These are phyloP conservation scores for Pseudofabraea citricarpa DNA, from an alignment of 2,329 filamentous ascomycete genomes.

Conservation along the genomic window DNA sequence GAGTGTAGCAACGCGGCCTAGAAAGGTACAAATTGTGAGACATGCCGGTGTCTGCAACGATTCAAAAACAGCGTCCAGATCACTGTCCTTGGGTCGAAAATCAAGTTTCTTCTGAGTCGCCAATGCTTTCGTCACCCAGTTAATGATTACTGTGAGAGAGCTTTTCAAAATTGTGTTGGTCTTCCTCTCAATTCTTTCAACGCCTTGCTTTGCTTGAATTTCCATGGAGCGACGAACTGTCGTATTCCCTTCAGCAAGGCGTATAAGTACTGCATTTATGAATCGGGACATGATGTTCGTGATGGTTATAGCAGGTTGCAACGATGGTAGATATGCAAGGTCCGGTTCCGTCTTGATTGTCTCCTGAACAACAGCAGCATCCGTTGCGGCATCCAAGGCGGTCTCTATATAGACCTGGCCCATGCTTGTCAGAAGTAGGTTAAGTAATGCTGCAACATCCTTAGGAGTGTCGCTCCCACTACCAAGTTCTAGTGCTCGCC, in stretches of 20 bases:
- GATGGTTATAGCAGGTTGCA: conserved; percentile 80
- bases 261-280: conserved; percentile 83
- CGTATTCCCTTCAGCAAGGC: conserved; percentile 82
- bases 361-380: conserved; percentile 73
- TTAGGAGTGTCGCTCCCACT: conserved; percentile 86
- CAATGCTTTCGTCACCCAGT: conserved; percentile 59
- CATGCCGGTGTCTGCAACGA: conserved; percentile 84
- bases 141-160: conserved; percentile 59
- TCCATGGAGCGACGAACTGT: conserved; percentile 75
- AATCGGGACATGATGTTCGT: conserved; percentile 92
- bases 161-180: conserved; percentile 65
- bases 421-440: conserved; percentile 80
- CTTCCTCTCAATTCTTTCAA: conserved; percentile 62
- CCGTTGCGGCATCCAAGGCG: conserved; percentile 63
- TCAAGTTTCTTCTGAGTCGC: conserved; percentile 65
- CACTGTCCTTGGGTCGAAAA: conserved; percentile 64
- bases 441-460: conserved; percentile 81
- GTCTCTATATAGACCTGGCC: conserved; percentile 75
- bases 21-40: conserved; percentile 73
- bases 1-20: conserved; percentile 60
- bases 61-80: conserved; percentile 53
- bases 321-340: conserved; percentile 71
- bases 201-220: conserved; percentile 53
- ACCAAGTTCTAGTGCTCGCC: conserved; percentile 85
- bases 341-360: conserved; percentile 80